phyloP scores from a whole-genome alignment of 192 early-diverging fungal genomes.

The Cladochytrium replicatum region DNA sequence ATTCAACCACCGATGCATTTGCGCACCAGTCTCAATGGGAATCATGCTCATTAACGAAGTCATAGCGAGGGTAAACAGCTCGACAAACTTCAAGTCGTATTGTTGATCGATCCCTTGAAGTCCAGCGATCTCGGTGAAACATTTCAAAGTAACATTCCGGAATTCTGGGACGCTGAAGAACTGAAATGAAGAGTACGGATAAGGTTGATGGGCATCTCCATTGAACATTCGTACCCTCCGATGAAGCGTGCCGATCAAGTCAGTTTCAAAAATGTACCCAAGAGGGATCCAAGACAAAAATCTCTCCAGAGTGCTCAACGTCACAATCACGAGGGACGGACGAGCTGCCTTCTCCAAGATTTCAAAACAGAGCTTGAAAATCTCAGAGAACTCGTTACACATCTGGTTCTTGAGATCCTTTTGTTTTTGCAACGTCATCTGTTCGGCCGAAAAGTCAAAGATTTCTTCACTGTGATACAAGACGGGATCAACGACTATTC shows the following conservation, averaged over 20 bases:
- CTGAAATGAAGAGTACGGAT: conserved; percentile 22
- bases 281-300: conserved; percentile 98
- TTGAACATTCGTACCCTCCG: conserved; percentile 48
- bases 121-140: conserved; percentile 94
- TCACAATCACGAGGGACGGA: conserved; percentile 80
- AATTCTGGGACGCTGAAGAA: conserved; percentile 82
- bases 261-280: conserved; percentile 96
- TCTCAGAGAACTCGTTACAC: conserved; percentile 90
- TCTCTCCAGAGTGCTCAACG: conserved; percentile 85
- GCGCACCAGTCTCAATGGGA: conserved; percentile 54
- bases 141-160: conserved; percentile 90
- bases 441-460: conserved; percentile 97
- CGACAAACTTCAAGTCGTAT: conserved; percentile 77
- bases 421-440: conserved; percentile 93
- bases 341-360: conserved; percentile 87
- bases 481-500: too few species aligned
- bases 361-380: conserved; percentile 90
- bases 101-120: conserved; percentile 66
- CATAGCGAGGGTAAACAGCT: conserved; percentile 80
- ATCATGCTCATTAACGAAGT: conserved; percentile 56
- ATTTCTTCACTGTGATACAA: conserved; percentile 97
- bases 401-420: conserved; percentile 90
- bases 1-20: not conserved
- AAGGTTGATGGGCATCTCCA: too few species aligned
- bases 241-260: conserved; percentile 74